Evolutionary conservation across 192 early-diverging fungal species (phyloP), one percentile per base, ranked within the genome.

Genomic region (Backusella liffmaniae): DNA sequence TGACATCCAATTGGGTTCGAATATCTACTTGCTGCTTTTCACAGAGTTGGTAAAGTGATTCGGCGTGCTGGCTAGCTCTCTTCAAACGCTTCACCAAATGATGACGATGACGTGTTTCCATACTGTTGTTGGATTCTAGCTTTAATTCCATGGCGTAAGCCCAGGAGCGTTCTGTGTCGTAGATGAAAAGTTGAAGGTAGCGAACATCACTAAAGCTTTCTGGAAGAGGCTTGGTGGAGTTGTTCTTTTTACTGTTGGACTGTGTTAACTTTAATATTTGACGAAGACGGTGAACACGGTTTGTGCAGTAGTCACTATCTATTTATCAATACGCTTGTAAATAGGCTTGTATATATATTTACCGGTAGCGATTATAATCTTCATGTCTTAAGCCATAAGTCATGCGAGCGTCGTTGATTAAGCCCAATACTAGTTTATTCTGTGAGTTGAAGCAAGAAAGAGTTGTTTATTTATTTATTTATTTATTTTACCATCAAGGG

Each of bases 71-170:
- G 34, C 81, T 83, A 16, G 93, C 93, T 71, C 86, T 85, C 75
- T 87, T 89, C 68, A 95, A 79, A 29, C 86, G 76, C 65, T 86
- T 86, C 56, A 92, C 79, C 10, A 89, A 76, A 77, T 94, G 93
- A 76, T 86, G 83, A 65, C 84, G 86, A 76, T 92, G 93, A 16
- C 92, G 85, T 18, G 89, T 86, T 41, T 94, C 90, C 39, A 87
- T 86, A 49, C 79, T 76, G 23, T 85, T 81, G 15, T 79, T 76
- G 4, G 85, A 85, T 37, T 91, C 88, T 1, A 74, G 79, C 72
- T 93, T 93, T 49, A 94, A 79, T 75, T 95, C 90, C 92, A 94
- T 94, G 23, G 89, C 90, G 70, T 93, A 93, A 51, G 87, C 85
- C 93, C 92, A 96, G 16, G 85, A 84, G 21, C 94, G 86, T 75